Evolutionary conservation across 2,329 filamentous ascomycete species (phyloP).

Genomic region (Stemphylium vesicarium): DNA sequence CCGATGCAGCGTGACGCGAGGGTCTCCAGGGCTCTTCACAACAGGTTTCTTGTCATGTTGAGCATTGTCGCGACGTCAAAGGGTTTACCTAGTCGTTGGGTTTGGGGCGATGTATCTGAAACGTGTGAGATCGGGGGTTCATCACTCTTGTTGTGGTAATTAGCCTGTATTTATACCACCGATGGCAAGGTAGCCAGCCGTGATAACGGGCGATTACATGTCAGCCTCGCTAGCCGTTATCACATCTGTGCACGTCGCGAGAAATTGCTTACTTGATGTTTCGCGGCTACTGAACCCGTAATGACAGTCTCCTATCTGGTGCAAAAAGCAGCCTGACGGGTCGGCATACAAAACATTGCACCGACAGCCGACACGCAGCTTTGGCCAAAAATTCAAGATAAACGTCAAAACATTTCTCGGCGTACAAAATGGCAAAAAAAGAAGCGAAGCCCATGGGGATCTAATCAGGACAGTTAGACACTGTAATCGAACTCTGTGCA

Average conservation of each 20-base stretch:
- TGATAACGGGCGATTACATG: not conserved
- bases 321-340: not conserved
- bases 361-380: not conserved
- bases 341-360: not conserved
- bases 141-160: not conserved
- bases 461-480: not conserved
- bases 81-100: slow-evolving; percentile 2
- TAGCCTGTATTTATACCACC: not conserved
- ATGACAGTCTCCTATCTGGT: not conserved
- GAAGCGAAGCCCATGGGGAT: slow-evolving; percentile 16
- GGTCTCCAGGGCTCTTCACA: not conserved
- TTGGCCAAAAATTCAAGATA: not conserved
- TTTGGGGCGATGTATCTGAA: slow-evolving; percentile 6
- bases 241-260: not conserved
- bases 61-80: not conserved
- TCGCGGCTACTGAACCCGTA: not conserved
- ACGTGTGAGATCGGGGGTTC: not conserved
- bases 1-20: slow-evolving; percentile 1
- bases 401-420: too few species aligned
- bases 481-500: slow-evolving; percentile 11
- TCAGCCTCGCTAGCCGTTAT: not conserved
- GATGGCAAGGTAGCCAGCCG: not conserved
- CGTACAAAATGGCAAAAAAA: not conserved
- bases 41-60: not conserved
- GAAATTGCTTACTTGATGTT: not conserved